Conservation (phyloP, 1,139 yeast species). For the Yamadazyma diddensiae region DNA sequence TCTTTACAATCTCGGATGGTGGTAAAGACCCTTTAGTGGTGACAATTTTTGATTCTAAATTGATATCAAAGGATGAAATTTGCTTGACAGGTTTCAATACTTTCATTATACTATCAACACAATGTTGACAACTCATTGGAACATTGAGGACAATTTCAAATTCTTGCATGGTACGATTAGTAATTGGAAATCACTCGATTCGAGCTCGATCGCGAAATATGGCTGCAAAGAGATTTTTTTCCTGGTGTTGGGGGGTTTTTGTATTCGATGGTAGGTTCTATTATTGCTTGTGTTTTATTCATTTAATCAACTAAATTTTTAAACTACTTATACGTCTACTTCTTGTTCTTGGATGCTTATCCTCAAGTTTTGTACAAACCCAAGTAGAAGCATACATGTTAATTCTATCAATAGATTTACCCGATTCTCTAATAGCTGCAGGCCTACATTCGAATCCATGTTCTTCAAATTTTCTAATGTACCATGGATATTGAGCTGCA, state of each 20-base stretch:
- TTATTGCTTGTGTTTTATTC: no score
- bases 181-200: no score
- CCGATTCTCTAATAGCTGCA: constrained; percentile 63
- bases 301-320: constrained; percentile 25
- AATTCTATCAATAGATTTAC: constrained; percentile 69
- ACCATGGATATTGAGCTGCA: constrained; percentile 77
- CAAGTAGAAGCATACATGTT: constrained; percentile 89
- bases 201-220: no score
- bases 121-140: constrained; percentile 69
- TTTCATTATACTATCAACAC: constrained; percentile 57
- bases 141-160: constrained; percentile 72
- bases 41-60: constrained; percentile 56
- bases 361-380: constrained; percentile 60
- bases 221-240: no score
- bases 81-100: constrained; percentile 51
- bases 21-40: constrained; percentile 63
- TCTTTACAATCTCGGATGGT: constrained; percentile 64
- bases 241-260: no score
- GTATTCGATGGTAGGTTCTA: no score
- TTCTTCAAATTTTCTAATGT: constrained; percentile 62
- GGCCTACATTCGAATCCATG: constrained; percentile 67
- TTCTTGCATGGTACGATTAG: constrained; percentile 12
- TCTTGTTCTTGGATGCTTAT: constrained; percentile 29
- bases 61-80: constrained; percentile 47
- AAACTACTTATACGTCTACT: constrained; percentile 44